Percentiles rank a stretch among this genome's conserved stretches.
Conservation (phyloP, 257 asterid species). For the Knoxia roxburghii region DNA sequence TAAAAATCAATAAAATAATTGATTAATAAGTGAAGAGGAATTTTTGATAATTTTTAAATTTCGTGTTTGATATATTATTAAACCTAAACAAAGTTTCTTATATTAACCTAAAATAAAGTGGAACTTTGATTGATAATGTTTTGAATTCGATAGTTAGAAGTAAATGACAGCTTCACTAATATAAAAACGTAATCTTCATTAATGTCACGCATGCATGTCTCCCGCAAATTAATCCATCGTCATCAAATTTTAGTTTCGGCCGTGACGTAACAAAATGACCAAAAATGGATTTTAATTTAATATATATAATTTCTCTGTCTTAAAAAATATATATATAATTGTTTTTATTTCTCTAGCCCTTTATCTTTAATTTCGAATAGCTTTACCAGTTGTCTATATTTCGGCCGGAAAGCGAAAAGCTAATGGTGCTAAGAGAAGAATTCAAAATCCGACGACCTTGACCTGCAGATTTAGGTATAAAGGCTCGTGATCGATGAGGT, state of each 20-base stretch:
- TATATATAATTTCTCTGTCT: too few relatives aligned
- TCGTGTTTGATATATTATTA: too few relatives aligned
- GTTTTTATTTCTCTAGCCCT: too few relatives aligned
- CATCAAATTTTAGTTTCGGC: conserved; percentile 24
- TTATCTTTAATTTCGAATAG: too few relatives aligned
- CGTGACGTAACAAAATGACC: conserved; percentile 21
- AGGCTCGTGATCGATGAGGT: background rate
- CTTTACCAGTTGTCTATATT: background rate
- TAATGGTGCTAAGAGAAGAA: conserved; percentile 2
- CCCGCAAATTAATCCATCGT: conserved; percentile 11
- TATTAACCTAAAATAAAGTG: too few relatives aligned
- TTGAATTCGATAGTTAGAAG: conserved; percentile 1
- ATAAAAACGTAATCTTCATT: too few relatives aligned
- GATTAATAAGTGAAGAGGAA: too few relatives aligned
- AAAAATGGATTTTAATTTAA: too few relatives aligned
- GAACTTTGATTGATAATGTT: conserved; percentile 5
- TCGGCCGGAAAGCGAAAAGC: conserved; percentile 5
- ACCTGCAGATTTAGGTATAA: background rate
- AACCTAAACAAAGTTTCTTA: too few relatives aligned
- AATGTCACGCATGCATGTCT: background rate
- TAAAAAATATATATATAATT: too few relatives aligned
- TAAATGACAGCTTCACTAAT: conserved; percentile 7
- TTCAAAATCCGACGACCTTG: conserved; percentile 8
- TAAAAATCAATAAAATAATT: too few relatives aligned
- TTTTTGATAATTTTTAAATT: too few relatives aligned